phyloP scores from a whole-genome alignment of 2,329 filamentous ascomycete genomes.

The Lizonia empirigonia region DNA sequence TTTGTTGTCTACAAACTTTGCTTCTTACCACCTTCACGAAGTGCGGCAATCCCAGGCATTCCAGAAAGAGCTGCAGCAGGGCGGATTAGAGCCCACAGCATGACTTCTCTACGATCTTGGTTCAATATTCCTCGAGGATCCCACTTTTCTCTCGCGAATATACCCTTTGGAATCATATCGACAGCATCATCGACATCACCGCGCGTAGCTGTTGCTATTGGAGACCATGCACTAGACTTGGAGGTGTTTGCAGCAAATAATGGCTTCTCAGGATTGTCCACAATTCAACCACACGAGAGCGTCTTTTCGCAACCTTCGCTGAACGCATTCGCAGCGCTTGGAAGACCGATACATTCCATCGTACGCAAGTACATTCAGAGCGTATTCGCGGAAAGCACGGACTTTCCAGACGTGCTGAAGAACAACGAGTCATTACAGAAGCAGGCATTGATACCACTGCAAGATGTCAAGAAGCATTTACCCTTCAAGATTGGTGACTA shows the following conservation, averaged over 20 bases:
- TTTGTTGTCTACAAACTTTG: neutral
- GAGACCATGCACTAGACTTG: constrained; percentile 73
- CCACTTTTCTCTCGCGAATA: constrained; percentile 78
- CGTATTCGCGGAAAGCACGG: constrained; percentile 65
- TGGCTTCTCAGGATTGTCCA: constrained; percentile 65
- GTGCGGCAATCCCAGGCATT: constrained; percentile 3
- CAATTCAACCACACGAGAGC: constrained; percentile 61
- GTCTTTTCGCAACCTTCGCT: constrained; percentile 70
- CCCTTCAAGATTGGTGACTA: constrained; percentile 83
- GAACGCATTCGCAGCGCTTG: constrained; percentile 76
- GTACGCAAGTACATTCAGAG: constrained; percentile 73
- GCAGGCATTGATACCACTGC: constrained; percentile 63
- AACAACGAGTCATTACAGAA: constrained; percentile 64
- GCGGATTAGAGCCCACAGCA: constrained; percentile 16
- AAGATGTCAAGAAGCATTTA: constrained; percentile 68
- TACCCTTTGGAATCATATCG: constrained; percentile 83
- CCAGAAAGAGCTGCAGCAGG: neutral
- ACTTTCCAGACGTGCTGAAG: constrained; percentile 65
- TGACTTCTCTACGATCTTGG: constrained; percentile 58
- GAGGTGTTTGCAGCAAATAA: constrained; percentile 63
- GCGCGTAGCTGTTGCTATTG: constrained; percentile 73
- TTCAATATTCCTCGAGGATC: constrained; percentile 64
- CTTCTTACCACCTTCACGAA: neutral
- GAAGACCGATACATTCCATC: constrained; percentile 68
- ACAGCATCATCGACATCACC: constrained; percentile 61